Evolutionary conservation across 306 rosid species (phyloP).

Genomic region (Albizia julibrissin): DNA sequence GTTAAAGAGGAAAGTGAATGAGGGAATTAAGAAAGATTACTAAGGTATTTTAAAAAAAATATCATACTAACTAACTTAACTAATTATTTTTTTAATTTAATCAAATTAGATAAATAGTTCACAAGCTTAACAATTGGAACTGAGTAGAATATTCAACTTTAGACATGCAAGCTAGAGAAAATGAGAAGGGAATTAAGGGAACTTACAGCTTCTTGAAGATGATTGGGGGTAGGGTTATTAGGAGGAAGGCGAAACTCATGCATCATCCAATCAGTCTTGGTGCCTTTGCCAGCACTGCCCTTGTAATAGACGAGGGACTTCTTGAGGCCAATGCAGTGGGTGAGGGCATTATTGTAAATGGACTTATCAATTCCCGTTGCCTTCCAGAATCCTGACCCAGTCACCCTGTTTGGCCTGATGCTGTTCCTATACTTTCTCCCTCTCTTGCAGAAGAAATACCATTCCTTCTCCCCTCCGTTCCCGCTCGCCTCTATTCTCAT

Average conservation of each 20-base stretch:
- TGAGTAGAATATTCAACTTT: neutral
- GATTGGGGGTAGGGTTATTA: slow-evolving; percentile 18
- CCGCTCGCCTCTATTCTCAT: slow-evolving; percentile 33
- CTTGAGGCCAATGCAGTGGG: slow-evolving; percentile 68
- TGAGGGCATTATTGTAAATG: slow-evolving; percentile 30
- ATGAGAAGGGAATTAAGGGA: neutral
- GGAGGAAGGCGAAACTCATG: slow-evolving; percentile 97
- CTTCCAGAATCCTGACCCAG: slow-evolving; percentile 86
- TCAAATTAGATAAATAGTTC: no score
- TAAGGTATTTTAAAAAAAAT: no score
- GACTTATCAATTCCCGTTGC: slow-evolving; percentile 89
- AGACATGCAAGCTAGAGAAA: neutral
- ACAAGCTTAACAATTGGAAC: no score
- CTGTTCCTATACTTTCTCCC: slow-evolving; percentile 89
- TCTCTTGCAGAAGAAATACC: slow-evolving; percentile 78
- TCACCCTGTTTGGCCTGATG: slow-evolving; percentile 78
- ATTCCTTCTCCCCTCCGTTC: slow-evolving; percentile 62
- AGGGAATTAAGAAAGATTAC: no score
- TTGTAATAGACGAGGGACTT: slow-evolving; percentile 86
- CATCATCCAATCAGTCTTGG: slow-evolving; percentile 99
- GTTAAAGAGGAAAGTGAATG: no score
- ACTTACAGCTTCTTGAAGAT: slow-evolving; percentile 79
- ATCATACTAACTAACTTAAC: no score
- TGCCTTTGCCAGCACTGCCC: slow-evolving; percentile 91
- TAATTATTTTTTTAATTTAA: no score